Evolutionary conservation across 441 rosid species (phyloP).

Genomic region (Rhodomyrtus psidioides): DNA sequence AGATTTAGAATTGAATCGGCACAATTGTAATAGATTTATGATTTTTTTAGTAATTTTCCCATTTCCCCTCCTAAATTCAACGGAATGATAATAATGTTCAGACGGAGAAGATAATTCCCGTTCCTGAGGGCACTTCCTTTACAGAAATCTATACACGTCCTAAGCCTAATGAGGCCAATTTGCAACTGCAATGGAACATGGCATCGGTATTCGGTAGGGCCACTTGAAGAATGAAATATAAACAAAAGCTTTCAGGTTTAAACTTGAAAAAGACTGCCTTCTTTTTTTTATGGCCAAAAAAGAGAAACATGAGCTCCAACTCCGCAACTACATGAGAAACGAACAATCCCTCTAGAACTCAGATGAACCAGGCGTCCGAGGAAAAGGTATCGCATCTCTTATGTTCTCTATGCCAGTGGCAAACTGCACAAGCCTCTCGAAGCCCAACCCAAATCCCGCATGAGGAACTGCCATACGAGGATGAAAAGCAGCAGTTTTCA

Average conservation of each 20-base stretch:
- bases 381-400: constrained; percentile 89
- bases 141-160: background rate
- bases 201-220: background rate
- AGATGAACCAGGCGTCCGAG: constrained; percentile 82
- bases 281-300: background rate
- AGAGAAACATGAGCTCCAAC: background rate
- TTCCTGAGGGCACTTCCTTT: background rate
- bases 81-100: background rate
- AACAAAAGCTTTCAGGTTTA: background rate
- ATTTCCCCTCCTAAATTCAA: background rate
- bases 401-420: constrained; percentile 90
- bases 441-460: constrained; percentile 90
- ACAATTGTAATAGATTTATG: no score
- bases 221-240: background rate
- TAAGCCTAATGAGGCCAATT: background rate
- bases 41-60: no score
- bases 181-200: background rate
- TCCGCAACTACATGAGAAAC: background rate
- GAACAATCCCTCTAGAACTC: constrained; percentile 41
- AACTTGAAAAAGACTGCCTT: background rate
- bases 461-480: constrained; percentile 62
- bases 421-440: constrained; percentile 94
- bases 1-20: no score
- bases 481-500: background rate
- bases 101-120: background rate